Percentiles rank a stretch among this genome's conserved stretches.
Evolutionary conservation across 148 eudicot species (phyloP).

Genomic region (Salicornia ramosissima): DNA sequence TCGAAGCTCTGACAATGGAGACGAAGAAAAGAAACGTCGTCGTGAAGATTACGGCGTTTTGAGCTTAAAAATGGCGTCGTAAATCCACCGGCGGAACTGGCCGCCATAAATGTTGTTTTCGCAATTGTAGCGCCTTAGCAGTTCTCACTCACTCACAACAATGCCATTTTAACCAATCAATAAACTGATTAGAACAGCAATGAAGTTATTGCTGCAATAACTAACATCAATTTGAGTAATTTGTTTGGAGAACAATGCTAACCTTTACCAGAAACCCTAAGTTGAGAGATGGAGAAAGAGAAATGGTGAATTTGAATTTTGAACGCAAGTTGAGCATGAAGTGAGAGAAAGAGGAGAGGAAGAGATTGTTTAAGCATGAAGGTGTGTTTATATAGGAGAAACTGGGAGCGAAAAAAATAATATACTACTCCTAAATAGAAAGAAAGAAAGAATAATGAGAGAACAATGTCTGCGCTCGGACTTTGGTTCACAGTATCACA

Average conservation of each 20-base stretch:
- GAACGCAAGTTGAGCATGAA: too few relatives aligned
- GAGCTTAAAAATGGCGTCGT: constrained; percentile 37
- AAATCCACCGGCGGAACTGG: constrained; percentile 53
- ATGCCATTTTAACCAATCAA: constrained; percentile 20
- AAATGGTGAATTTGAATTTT: background rate
- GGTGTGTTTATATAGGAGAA: background rate
- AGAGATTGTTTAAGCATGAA: background rate
- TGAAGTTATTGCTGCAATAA: background rate
- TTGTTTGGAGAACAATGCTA: background rate
- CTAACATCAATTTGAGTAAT: too few relatives aligned
- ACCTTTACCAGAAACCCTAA: constrained; percentile 14
- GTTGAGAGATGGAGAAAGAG: constrained; percentile 10
- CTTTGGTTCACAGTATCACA: too few relatives aligned
- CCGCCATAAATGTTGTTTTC: constrained; percentile 33
- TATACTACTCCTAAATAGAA: background rate
- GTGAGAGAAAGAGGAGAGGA: background rate
- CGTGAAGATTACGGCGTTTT: constrained; percentile 19
- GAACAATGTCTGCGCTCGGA: background rate
- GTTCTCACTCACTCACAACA: background rate
- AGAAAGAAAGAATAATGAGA: background rate
- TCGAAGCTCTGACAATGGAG: constrained; percentile 17
- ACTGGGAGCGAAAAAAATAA: background rate
- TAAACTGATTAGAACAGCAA: background rate
- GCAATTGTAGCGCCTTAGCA: too few relatives aligned
- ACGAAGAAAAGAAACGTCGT: constrained; percentile 11